Evolutionary conservation across 2,329 filamentous ascomycete genomes (phyloP).

Genomic region (Raffaelea ambrosiae): DNA sequence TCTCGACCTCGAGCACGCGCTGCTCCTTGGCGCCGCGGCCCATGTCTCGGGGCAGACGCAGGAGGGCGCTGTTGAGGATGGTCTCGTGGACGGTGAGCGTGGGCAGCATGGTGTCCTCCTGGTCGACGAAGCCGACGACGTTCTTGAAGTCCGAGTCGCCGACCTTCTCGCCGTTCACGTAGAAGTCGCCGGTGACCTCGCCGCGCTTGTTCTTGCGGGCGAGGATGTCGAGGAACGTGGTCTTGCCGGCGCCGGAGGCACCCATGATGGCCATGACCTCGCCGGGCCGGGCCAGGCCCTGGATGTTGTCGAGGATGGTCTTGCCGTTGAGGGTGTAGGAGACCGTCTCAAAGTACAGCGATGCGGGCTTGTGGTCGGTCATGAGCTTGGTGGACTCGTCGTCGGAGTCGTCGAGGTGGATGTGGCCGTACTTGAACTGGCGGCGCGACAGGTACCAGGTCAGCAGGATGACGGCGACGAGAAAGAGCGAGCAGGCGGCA

Average conservation of each 20-base stretch:
- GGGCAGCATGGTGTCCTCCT: constrained; percentile 94
- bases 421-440: constrained; percentile 59
- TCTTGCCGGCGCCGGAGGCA: constrained; percentile 94
- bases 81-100: constrained; percentile 97
- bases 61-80: constrained; percentile 84
- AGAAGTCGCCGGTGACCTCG: constrained; percentile 68
- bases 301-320: constrained; percentile 70
- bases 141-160: constrained; percentile 77
- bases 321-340: constrained; percentile 82
- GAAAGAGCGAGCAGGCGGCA: constrained; percentile 67
- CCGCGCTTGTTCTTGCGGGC: constrained; percentile 96
- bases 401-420: constrained; percentile 81
- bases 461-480: constrained; percentile 74
- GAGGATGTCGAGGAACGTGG: constrained; percentile 90
- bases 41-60: constrained; percentile 92
- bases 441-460: constrained; percentile 86
- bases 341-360: constrained; percentile 81
- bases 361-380: constrained; percentile 83
- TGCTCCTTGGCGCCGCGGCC: constrained; percentile 80
- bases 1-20: constrained; percentile 84
- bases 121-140: constrained; percentile 93
- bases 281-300: constrained; percentile 85
- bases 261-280: constrained; percentile 98
- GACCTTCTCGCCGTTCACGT: constrained; percentile 88
- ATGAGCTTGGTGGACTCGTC: constrained; percentile 83